Conservation (phyloP, 2,329 filamentous ascomycete genomes). For the Huntiella bhutanensis region DNA sequence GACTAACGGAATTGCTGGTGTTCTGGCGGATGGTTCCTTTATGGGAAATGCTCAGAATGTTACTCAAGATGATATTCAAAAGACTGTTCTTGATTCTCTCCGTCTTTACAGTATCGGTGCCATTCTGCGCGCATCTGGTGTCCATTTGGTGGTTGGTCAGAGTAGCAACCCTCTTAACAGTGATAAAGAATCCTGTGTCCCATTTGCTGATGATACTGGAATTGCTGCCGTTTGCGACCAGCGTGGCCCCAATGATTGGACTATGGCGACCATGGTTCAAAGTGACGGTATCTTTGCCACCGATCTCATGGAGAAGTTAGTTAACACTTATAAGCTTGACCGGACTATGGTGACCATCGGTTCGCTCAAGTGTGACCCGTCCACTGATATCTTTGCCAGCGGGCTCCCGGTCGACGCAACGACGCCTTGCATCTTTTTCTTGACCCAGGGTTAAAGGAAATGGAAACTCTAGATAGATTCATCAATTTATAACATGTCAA, state of each 20-base stretch:
- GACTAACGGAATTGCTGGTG: constrained; percentile 4
- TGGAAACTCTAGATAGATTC: neutral
- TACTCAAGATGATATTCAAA: constrained; percentile 11
- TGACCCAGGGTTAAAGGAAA: too few relatives aligned
- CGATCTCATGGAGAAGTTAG: constrained; percentile 4
- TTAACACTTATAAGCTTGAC: constrained; percentile 6
- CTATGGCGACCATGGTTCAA: constrained; percentile 1
- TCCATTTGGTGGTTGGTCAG: constrained; percentile 3
- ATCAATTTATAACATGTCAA: too few relatives aligned
- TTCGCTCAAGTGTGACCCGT: neutral
- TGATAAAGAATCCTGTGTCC: neutral
- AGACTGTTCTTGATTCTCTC: constrained; percentile 1
- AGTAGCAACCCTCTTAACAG: neutral
- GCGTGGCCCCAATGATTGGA: neutral
- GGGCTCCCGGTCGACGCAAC: neutral
- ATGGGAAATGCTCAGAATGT: constrained; percentile 11
- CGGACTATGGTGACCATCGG: neutral
- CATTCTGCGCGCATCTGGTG: constrained; percentile 5
- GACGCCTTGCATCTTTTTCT: neutral
- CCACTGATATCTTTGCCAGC: neutral
- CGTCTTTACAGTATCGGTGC: constrained; percentile 7
- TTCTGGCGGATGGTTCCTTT: constrained; percentile 10
- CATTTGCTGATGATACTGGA: neutral
- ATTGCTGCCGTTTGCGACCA: neutral
- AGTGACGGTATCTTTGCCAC: neutral